Evolutionary conservation across 768 basidiomycete genomes (phyloP), one percentile per base, ranked within the genome.

Genomic region (Gymnopilus dilepis): DNA sequence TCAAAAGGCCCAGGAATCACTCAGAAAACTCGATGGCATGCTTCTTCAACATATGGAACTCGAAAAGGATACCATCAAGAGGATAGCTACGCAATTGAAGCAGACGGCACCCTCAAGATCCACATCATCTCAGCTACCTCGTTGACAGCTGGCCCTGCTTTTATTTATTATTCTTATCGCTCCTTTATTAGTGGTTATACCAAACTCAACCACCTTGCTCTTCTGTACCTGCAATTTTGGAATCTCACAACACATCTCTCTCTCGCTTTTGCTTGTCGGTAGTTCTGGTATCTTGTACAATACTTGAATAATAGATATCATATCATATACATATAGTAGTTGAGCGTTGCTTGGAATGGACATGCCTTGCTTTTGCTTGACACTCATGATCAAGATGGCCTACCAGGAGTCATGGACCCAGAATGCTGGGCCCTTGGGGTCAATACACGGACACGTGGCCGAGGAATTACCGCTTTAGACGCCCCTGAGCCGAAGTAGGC

Each of bases 41-140:
- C 76, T 95, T 55, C 76, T 87, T 56, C 87, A 89, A 72, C 93
- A 95, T 71, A 90, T 94, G 79, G 90, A 91, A 75, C 82, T 87
- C 55, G 93, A 95, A 76, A 87, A 86, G 77, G 89, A 92, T 69
- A 87, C 85, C 33, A 81, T 95, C 67, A 89, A 84, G 77, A 81
- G 86, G 75, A 93, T 95, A 71, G 88, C 93, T 21, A 78, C 79
- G 26, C 80, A 75, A 9, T 58, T 76, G 34, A 74, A 74, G 60
- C 74, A 73, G 56, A 66, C 65, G 45, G 60, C 67, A 41, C 62
- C 67, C n/a, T 43, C 63, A 17, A 45, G 50, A 26, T 51, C 65
- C 58, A 63, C 64, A 15, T 40, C 42, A n/a, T 26, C 52, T 37
- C 31, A 50, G 19, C 38, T 57, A 50, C 37, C 47, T 15, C 45